Evolutionary conservation across 179 eudicot genomes (phyloP), one percentile per base, ranked within the genome.

Genomic region (Vitellaria paradoxa): DNA sequence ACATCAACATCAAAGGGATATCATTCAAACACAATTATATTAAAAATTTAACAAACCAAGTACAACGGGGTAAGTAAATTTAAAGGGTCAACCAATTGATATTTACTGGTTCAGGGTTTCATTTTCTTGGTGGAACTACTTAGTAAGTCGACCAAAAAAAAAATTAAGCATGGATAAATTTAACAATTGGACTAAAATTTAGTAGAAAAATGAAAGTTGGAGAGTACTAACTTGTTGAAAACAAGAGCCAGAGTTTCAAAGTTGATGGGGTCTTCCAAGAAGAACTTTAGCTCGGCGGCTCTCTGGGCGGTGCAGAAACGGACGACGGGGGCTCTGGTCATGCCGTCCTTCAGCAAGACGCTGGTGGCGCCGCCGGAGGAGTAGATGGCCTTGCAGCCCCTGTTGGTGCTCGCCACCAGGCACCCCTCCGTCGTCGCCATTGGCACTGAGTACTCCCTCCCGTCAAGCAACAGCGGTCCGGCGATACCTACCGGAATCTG

Each of bases 401-500:
- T 61, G 57, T 78, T 78, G 20, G 81, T 70, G 45, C 81, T 78
- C 12, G 81, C 81, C 26, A 78, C 81, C 76, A 78, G 30, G 30
- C 71, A 62, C 52, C 81, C 81, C 53, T 78, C 81, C 18, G 81
- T 78, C 7, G 81, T 78, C 52, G 81, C 81, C 81, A 78, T 78
- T 17, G 81, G 81, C 62, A 78, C 81, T 8, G 76, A 78, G 20
- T 78, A 78, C 76, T 78, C 81, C 55, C 37, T 67, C 53, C 81
- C 84, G 47, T 81, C 78, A 3, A 81, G 66, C 76, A 78, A 12
- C 60, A 81, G 24, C 37, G 84, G 84, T 7, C 84, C 84, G 20
- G 78, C 84, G 11, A 81, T 68, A 46, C 84, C 84, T 30, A 81
- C 84, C 56, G 81, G 84, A 45, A 81, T 78, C 81, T 81, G 84